Percentiles rank a stretch among this genome's conserved stretches.
Evolutionary conservation across 1,284 basidiomycete genomes (phyloP).

Genomic region (Coniferiporia weirii): DNA sequence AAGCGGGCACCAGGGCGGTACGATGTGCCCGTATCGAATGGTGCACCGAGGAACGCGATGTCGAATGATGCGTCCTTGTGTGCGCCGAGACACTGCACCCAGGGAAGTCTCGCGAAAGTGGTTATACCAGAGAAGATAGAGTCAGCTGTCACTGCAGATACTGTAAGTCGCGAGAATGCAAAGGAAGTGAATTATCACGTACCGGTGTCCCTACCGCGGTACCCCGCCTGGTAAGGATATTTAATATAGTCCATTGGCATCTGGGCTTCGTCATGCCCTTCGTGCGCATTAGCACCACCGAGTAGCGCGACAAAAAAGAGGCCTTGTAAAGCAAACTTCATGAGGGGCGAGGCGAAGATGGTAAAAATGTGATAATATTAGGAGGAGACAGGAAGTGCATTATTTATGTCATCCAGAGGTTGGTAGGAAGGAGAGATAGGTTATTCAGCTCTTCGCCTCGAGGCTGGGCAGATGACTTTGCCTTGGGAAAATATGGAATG

Average conservation of each 20-base stretch:
- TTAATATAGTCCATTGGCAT: conserved; percentile 60
- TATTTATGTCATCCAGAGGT: not conserved
- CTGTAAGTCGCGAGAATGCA: not conserved
- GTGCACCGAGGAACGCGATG: conserved; percentile 75
- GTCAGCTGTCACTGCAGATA: conserved; percentile 54
- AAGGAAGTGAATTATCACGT: conserved; percentile 4
- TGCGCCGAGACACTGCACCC: conserved; percentile 65
- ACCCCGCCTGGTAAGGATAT: conserved; percentile 53
- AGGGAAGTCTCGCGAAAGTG: conserved; percentile 71
- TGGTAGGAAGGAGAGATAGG: not conserved
- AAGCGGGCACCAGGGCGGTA: conserved; percentile 77
- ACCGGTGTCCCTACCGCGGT: conserved; percentile 55
- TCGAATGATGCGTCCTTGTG: conserved; percentile 54
- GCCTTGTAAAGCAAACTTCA: conserved; percentile 1
- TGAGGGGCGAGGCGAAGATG: not conserved
- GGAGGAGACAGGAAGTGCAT: not conserved
- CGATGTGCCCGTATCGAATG: conserved; percentile 73
- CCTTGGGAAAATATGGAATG: not conserved
- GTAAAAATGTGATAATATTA: not conserved
- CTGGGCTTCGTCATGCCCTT: conserved; percentile 42
- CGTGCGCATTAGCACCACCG: conserved; percentile 32
- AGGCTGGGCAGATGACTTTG: not conserved
- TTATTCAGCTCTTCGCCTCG: not conserved
- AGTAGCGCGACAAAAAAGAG: conserved; percentile 15
- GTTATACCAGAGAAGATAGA: conserved; percentile 70